Conservation (phyloP, 805 yeast genomes). For the Aciculoconidium aculeatum region DNA sequence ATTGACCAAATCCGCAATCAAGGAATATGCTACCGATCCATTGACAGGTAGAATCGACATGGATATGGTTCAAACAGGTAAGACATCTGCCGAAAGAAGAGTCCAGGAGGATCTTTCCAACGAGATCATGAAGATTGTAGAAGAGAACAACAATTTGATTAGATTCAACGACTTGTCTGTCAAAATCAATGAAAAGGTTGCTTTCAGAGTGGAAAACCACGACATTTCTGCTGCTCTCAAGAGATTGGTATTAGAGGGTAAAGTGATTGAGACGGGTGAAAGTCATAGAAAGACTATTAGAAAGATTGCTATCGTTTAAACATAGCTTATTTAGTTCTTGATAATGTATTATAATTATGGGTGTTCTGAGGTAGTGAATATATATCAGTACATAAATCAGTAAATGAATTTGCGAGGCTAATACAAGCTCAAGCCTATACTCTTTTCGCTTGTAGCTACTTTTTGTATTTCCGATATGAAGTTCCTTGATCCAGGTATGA, state of each 20-base stretch:
- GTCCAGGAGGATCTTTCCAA: conserved; percentile 66
- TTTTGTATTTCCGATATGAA: no score
- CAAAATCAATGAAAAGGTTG: conserved; percentile 59
- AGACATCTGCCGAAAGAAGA: conserved; percentile 78
- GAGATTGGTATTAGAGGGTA: conserved; percentile 66
- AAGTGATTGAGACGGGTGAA: conserved; percentile 62
- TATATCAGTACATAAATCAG: no score
- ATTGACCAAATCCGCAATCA: conserved; percentile 86
- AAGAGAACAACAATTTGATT: conserved; percentile 42
- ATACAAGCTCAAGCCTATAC: no score
- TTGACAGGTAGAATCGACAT: conserved; percentile 93
- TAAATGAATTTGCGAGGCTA: no score
- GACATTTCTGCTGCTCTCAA: conserved; percentile 67
- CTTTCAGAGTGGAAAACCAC: conserved; percentile 58
- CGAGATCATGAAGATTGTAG: conserved; percentile 51
- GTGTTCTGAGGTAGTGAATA: neutral
- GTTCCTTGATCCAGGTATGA: neutral
- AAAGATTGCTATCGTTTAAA: conserved; percentile 14
- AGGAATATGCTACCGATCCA: conserved; percentile 98
- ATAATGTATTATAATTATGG: neutral
- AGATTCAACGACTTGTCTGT: conserved; percentile 54
- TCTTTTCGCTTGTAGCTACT: no score
- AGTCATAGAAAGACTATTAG: conserved; percentile 59
- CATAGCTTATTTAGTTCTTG: neutral
- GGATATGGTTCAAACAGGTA: conserved; percentile 96